Evolutionary conservation across 805 yeast species (phyloP).

Genomic region (Cephaloascus fragrans): DNA sequence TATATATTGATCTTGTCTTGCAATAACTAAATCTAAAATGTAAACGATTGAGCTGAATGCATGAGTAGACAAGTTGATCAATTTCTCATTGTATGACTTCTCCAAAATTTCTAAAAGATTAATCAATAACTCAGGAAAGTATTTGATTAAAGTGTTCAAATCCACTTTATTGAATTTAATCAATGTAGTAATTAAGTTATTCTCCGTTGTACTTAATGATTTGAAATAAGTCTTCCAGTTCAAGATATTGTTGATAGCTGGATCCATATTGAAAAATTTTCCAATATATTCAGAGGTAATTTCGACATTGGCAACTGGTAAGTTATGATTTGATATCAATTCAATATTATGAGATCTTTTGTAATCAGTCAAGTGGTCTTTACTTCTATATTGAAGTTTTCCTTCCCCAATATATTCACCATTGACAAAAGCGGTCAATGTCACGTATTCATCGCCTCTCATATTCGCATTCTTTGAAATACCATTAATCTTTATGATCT

Average conservation of each 20-base stretch:
- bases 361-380: conserved; percentile 37
- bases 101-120: conserved; percentile 24
- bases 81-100: conserved; percentile 5
- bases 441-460: conserved; percentile 41
- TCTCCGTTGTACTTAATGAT: conserved; percentile 26
- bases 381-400: conserved; percentile 38
- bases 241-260: conserved; percentile 41
- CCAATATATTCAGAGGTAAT: conserved; percentile 62
- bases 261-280: conserved; percentile 49
- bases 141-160: conserved; percentile 42
- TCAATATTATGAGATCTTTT: conserved; percentile 34
- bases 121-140: conserved; percentile 48
- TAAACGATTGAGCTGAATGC: conserved; percentile 51
- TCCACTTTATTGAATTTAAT: conserved; percentile 43
- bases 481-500: conserved; percentile 55
- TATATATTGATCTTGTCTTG: conserved; percentile 55
- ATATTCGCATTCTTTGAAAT: conserved; percentile 31
- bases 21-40: conserved; percentile 51
- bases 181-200: conserved; percentile 37
- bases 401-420: conserved; percentile 56
- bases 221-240: conserved; percentile 42
- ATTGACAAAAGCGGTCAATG: conserved; percentile 49
- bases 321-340: conserved; percentile 25
- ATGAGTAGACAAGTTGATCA: conserved; percentile 15
- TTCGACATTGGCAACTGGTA: conserved; percentile 38